Base-by-base conservation (phyloP, 192 early-diverging fungal species). In the Obelidium mucronatum region DNA sequence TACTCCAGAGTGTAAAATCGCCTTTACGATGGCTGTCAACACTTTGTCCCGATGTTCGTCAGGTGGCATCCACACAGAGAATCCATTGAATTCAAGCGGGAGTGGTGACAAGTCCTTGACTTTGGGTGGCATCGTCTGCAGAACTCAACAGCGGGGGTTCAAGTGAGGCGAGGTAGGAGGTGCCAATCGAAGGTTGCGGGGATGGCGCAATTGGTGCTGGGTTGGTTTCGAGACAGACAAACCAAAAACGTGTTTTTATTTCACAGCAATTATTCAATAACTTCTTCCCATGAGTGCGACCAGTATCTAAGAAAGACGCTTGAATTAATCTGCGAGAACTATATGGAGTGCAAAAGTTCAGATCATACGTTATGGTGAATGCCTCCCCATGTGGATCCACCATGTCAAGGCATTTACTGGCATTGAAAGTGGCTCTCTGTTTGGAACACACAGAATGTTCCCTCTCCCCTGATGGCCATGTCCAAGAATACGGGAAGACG, bases 1-100 rank as follows among this genome's bases (percentile, higher is more conserved):
- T 8, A 28, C 34, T 34, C 67, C 76, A 13, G 55, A 36, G 52
- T 77, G 65, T 3, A 77, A 53, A 60, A 77, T 67, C 19, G 76
- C 76, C 22, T 58, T 68, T 11, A 69, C 66, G 58, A 77, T 70
- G 8, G 67, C 76, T 17, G 39, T 71, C 11, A 70, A 37, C 54
- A 72, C 69, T 30, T 72, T 72, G 39, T 72, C 69, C 28, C 55
- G 52, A 19, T 15, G 54, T 54, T 72, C 69, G 31, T 72, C 69
- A 6, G 69, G 28, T 15, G 55, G 53, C 22, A 72, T 26, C 24
- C 13, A 6, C 11, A 72, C 22, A 8, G 11, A 6, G 69, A 72
- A 72, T 13, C 69, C 55, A 54, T 39, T 37, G 31, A 72, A 31
- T n/a, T n/a, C 11, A 24, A 72, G 69, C n/a, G 67, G 17, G 62